phyloP scores from a whole-genome alignment of 2,329 filamentous ascomycete species.

The Raffaelea ambrosiae region DNA sequence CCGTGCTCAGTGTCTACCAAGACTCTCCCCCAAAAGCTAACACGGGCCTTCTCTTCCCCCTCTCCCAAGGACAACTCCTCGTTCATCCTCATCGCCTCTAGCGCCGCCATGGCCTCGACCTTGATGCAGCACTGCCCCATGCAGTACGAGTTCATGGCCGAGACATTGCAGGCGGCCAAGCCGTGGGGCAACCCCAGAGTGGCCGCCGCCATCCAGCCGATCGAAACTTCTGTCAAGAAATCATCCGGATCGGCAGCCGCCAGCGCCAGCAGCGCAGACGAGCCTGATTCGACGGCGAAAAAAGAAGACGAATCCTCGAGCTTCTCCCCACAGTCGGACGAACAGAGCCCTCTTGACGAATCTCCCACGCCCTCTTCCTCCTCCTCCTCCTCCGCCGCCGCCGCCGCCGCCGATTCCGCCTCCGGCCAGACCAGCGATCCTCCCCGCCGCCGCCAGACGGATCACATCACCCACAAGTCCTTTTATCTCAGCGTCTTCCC shows the following conservation, averaged over 20 bases:
- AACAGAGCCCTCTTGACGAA: no score
- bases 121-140: slow-evolving; percentile 40
- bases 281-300: no score
- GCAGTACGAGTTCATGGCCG: slow-evolving; percentile 30
- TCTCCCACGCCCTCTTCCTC: no score
- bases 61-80: slow-evolving; percentile 39
- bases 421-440: neutral
- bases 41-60: neutral
- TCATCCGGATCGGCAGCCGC: no score
- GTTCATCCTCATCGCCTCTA: slow-evolving; percentile 41
- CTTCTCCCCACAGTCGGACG: no score
- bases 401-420: neutral
- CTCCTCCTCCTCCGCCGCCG: no score
- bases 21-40: neutral
- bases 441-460: neutral
- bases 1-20: neutral
- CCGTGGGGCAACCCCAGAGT: slow-evolving; percentile 11
- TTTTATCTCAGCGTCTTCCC: slow-evolving; percentile 35
- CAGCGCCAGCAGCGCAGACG: no score
- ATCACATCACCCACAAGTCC: slow-evolving; percentile 17
- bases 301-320: no score
- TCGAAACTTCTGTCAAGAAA: no score
- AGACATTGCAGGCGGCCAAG: slow-evolving; percentile 14
- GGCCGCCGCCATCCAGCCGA: slow-evolving; percentile 12
- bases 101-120: slow-evolving; percentile 25